Evolutionary conservation across 495 filamentous ascomycete species (phyloP), one percentile per base, ranked within the genome.

Genomic region (Parathielavia hyrcaniae): DNA sequence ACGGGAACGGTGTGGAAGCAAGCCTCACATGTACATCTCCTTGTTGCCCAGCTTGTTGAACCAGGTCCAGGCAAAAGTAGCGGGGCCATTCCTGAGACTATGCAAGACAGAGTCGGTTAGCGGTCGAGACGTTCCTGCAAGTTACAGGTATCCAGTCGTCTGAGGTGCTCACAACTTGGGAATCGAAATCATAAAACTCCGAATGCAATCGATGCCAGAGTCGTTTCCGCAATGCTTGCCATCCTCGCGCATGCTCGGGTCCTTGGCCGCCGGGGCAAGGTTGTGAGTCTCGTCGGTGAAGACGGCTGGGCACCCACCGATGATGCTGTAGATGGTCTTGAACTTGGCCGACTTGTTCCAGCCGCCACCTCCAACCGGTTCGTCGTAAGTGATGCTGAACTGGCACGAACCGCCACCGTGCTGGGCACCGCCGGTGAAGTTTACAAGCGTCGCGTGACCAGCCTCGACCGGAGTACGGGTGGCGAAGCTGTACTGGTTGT

Each of bases 331-430:
- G 61, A 89, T 84, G 60, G 89, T 88, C 66, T 85, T 82, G 73
- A 81, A 90, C 4, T 34, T 53, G 32, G 61, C 65, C 56, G 80
- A 65, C 4, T 50, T 55, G 54, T 61, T 67, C 65, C 63, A 65
- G 20, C 32, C 73, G 57, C 75, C 70, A 50, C 74, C 73, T 45
- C 62, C 71, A 6, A 76, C 74, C 3, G 74, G 67, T 34, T 68
- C 64, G 60, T 90, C 86, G 62, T 88, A 87, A 12, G 86, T 86
- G 64, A 91, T 74, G 44, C 80, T 77, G 63, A 93, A 78, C 68
- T 91, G 89, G 69, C 88, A 91, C 4, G 88, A 90, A 3, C 89
- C 89, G 38, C 89, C 88, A 47, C 80, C 83, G 63, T 93, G 89
- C 36, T 80, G 80, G 1, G 86, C 88, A 23, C 66, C 67, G 2